phyloP scores from a whole-genome alignment of 345 rosid species.

The Camelina sativa region DNA sequence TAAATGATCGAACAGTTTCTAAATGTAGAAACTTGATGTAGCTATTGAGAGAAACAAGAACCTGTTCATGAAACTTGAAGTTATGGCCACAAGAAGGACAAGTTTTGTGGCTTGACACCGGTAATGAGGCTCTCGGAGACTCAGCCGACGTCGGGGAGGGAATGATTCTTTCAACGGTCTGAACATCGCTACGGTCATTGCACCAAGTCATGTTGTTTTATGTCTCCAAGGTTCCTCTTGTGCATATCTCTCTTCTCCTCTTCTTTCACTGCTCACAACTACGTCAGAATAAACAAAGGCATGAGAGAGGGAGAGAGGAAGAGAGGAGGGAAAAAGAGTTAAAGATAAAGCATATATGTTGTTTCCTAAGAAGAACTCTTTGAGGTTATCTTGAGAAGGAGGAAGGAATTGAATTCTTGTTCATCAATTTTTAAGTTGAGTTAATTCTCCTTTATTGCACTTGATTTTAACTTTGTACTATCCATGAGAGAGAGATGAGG shows the following conservation, averaged over 20 bases:
- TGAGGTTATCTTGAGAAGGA: slow-evolving; percentile 53
- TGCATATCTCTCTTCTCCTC: slow-evolving; percentile 49
- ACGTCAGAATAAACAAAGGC: slow-evolving; percentile 45
- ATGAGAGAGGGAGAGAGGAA: slow-evolving; percentile 32
- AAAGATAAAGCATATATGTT: slow-evolving; percentile 44
- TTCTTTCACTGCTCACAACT: slow-evolving; percentile 42
- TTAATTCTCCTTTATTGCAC: slow-evolving; percentile 38
- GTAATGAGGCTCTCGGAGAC: slow-evolving; percentile 38
- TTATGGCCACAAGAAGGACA: slow-evolving; percentile 97
- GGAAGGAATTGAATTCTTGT: slow-evolving; percentile 62
- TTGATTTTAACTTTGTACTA: slow-evolving; percentile 42
- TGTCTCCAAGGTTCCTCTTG: slow-evolving; percentile 36
- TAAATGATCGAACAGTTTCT: not conserved
- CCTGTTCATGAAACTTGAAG: slow-evolving; percentile 77
- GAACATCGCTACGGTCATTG: slow-evolving; percentile 75
- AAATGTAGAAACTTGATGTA: not conserved
- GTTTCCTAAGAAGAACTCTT: slow-evolving; percentile 51
- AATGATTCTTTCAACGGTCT: slow-evolving; percentile 57
- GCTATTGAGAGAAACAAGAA: slow-evolving; percentile 18
- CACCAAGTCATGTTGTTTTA: slow-evolving; percentile 83
- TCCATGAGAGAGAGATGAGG: slow-evolving; percentile 24
- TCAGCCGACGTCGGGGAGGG: slow-evolving; percentile 37
- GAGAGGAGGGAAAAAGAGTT: slow-evolving; percentile 1
- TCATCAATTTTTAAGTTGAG: slow-evolving; percentile 52
- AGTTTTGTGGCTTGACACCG: slow-evolving; percentile 41